phyloP scores from a whole-genome alignment of 1,139 yeast genomes.

The Pichia sp. region DNA sequence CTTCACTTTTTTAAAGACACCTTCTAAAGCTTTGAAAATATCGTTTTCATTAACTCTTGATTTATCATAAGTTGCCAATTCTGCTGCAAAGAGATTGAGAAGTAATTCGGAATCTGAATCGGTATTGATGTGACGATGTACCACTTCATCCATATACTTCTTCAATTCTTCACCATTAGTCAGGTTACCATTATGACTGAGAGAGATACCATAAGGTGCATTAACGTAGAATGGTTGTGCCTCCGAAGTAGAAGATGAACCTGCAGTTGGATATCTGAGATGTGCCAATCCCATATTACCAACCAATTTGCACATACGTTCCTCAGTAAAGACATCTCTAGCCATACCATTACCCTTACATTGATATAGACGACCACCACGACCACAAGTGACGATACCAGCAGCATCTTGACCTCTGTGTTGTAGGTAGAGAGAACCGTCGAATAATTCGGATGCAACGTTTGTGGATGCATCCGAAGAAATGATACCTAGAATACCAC shows the following conservation, averaged over 20 bases:
- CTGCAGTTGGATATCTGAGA: constrained; percentile 96
- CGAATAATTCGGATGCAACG: constrained; percentile 86
- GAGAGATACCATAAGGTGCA: constrained; percentile 87
- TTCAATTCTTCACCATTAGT: constrained; percentile 78
- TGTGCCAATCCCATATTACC: constrained; percentile 98
- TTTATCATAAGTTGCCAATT: constrained; percentile 85
- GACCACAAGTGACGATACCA: constrained; percentile 96
- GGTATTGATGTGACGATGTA: constrained; percentile 95
- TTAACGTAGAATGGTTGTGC: constrained; percentile 99
- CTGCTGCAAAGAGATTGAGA: constrained; percentile 84
- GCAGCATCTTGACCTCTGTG: constrained; percentile 99
- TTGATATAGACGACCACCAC: constrained; percentile 89
- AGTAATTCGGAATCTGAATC: constrained; percentile 92
- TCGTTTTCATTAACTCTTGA: constrained; percentile 89
- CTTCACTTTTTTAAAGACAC: constrained; percentile 71
- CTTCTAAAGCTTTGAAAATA: constrained; percentile 76
- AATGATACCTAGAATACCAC: constrained; percentile 90
- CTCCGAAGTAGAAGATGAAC: constrained; percentile 93
- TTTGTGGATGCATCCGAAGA: constrained; percentile 65
- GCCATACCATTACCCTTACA: constrained; percentile 99
- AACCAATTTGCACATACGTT: constrained; percentile 66
- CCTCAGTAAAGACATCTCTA: constrained; percentile 87
- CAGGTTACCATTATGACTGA: constrained; percentile 92
- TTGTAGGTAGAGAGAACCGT: constrained; percentile 89
- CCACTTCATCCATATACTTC: constrained; percentile 80